A percentile compares a stretch with the other conserved stretches of the same genome.
These are phyloP conservation scores for Trifolium fragiferum DNA, from an alignment of 306 rosid genomes.

Conservation along the genomic window DNA sequence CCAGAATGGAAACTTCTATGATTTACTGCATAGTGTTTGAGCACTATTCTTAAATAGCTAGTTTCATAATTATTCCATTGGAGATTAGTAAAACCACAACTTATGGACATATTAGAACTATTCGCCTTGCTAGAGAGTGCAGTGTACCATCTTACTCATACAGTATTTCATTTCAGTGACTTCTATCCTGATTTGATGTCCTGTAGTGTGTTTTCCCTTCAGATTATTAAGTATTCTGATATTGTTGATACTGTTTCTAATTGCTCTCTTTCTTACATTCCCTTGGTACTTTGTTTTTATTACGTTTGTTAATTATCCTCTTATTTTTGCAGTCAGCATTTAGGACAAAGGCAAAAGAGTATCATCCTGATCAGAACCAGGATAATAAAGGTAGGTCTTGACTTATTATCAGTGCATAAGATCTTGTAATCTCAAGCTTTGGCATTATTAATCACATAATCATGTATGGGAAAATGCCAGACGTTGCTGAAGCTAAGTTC, in stretches of 20 bases:
- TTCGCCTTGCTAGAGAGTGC: neutral
- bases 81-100: conserved; percentile 16
- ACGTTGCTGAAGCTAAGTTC: conserved; percentile 90
- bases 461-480: conserved; percentile 53
- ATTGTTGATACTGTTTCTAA: neutral
- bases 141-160: neutral
- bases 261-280: neutral
- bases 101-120: conserved; percentile 16
- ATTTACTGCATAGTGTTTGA: conserved; percentile 9
- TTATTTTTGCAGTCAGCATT: conserved; percentile 76
- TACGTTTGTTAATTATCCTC: conserved; percentile 8
- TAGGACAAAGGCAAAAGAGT: conserved; percentile 84
- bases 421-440: conserved; percentile 31
- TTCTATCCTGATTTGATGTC: conserved; percentile 29
- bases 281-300: conserved; percentile 28
- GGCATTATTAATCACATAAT: conserved; percentile 29
- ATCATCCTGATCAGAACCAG: conserved; percentile 98
- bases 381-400: conserved; percentile 69
- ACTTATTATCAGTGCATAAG: conserved; percentile 11
- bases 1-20: conserved; percentile 2
- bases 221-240: conserved; percentile 24
- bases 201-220: conserved; percentile 16
- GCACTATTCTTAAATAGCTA: conserved; percentile 34
- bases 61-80: conserved; percentile 26
- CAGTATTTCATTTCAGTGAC: conserved; percentile 1